Percentiles rank a stretch among this genome's conserved stretches.
Evolutionary conservation across 495 filamentous ascomycete species (phyloP).

Genomic region (Aspergillus affinis): DNA sequence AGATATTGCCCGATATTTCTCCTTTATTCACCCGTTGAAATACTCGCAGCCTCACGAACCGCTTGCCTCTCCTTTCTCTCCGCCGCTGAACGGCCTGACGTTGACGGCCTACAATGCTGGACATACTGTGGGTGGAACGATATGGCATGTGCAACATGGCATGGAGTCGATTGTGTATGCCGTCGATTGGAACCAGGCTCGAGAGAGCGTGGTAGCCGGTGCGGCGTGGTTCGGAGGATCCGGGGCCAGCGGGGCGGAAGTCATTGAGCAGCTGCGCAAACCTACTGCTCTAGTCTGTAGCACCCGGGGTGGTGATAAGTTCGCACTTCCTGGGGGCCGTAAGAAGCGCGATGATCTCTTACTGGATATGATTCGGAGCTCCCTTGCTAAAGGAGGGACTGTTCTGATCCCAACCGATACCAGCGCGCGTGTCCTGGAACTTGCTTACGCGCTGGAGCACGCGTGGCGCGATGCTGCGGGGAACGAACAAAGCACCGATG

Average conservation of each 20-base stretch:
- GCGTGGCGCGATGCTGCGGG: slow-evolving; percentile 74
- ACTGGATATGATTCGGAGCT: slow-evolving; percentile 73
- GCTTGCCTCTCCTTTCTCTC: slow-evolving; percentile 78
- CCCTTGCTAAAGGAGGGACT: slow-evolving; percentile 79
- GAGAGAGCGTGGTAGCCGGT: slow-evolving; percentile 89
- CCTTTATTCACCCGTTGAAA: slow-evolving; percentile 88
- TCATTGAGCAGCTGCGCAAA: slow-evolving; percentile 88
- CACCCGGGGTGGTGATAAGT: slow-evolving; percentile 73
- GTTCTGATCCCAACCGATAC: slow-evolving; percentile 95
- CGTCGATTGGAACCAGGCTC: slow-evolving; percentile 93
- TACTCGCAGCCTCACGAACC: slow-evolving; percentile 96
- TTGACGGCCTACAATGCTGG: slow-evolving; percentile 97
- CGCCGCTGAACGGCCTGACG: slow-evolving; percentile 85
- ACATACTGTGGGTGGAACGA: slow-evolving; percentile 92
- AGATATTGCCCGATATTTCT: slow-evolving; percentile 90
- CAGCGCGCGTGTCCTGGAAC: slow-evolving; percentile 87
- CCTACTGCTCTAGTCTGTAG: slow-evolving; percentile 93
- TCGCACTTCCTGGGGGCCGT: slow-evolving; percentile 65
- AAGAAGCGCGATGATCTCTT: slow-evolving; percentile 83
- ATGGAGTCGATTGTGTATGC: slow-evolving; percentile 97
- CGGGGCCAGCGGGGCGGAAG: slow-evolving; percentile 78
- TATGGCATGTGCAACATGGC: slow-evolving; percentile 98
- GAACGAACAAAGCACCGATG: slow-evolving; percentile 42
- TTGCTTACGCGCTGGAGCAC: slow-evolving; percentile 89
- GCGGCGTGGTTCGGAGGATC: slow-evolving; percentile 89